phyloP scores from a whole-genome alignment of 176 grass and related monocot species.

The Coix lacrymajobi region DNA sequence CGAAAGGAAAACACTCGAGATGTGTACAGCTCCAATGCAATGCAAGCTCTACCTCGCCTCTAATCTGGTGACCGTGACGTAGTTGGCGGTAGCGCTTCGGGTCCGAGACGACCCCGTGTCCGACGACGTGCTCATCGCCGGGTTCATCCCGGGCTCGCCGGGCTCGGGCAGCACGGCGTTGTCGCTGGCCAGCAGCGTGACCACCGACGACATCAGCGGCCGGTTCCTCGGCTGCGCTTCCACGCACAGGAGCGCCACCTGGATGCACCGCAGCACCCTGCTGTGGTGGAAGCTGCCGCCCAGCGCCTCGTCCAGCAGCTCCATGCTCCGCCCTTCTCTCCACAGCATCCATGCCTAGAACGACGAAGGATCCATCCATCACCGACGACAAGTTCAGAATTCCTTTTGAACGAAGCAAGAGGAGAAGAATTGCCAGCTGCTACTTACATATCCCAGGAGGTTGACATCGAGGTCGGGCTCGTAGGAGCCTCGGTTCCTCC shows the following conservation, averaged over 20 bases:
- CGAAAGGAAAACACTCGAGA: not conserved
- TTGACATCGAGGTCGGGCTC: slow-evolving; percentile 26
- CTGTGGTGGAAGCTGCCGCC: not conserved
- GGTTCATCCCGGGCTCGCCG: slow-evolving; percentile 12
- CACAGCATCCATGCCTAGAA: slow-evolving; percentile 36
- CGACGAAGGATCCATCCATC: not conserved
- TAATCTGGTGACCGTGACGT: not conserved
- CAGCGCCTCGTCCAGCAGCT: slow-evolving; percentile 26
- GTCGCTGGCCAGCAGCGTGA: slow-evolving; percentile 35
- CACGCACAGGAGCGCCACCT: slow-evolving; percentile 41
- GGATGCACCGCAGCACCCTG: slow-evolving; percentile 26
- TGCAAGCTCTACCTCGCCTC: slow-evolving; percentile 27
- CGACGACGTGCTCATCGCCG: not conserved
- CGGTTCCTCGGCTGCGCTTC: slow-evolving; percentile 31
- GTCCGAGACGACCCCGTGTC: slow-evolving; percentile 13
- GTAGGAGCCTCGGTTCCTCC: slow-evolving; percentile 17
- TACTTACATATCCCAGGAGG: slow-evolving; percentile 39
- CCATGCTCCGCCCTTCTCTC: slow-evolving; percentile 23
- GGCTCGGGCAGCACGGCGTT: slow-evolving; percentile 24
- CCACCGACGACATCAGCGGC: slow-evolving; percentile 42
- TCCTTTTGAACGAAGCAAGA: not conserved
- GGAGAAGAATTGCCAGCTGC: not conserved
- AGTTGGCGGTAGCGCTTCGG: not conserved
- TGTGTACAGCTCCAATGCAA: not conserved
- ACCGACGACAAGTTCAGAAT: not conserved